Base-by-base conservation (phyloP, 257 asterid species). In the Penstemon barbatus region DNA sequence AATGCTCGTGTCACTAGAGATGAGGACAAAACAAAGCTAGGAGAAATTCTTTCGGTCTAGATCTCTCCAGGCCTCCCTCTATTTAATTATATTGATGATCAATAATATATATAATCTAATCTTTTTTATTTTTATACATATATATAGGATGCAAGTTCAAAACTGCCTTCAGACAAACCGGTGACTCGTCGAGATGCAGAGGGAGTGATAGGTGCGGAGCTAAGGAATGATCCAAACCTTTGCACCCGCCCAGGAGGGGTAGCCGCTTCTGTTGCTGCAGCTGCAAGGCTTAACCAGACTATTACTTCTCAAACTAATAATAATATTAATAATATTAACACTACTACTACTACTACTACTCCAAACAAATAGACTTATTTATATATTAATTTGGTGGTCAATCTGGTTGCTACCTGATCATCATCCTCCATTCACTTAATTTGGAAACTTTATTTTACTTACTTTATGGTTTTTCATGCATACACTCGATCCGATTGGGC, bases 201-300 rank as follows among this genome's bases (percentile, higher is more conserved):
- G 77, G 99, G 98, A 3, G 99, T 93, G 81, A 93, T 90, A 42
- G 97, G 97, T 0, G 99, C 99, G 0, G 99, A 93, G 80, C 77
- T 93, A 66, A 86, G 99, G 83, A 93, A 90, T 65, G 94, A 93
- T 49, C 99, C 96, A 0, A 88, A 90, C 73, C 80, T 93, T 13
- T 85, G 96, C 80, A 90, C 97, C n/a, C 93, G 89, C 19, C 97
- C 97, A 0, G 97, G 98, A 5, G 98, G 98, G 0, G 97, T 93
- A 2, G 95, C 98, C 0, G 96, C 98, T 43, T 88, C 97, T 56
- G 63, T 90, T 18, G 96, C 97, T 5, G 97, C 97, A 0, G 99
- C 99, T 4, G 99, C 99, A 12, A 82, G 99, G 85, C 92, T 90
- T 42, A 90, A 93, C 78, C 96, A 85, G 72, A 39, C 82, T 8